These are phyloP conservation scores for Capsicum rhomboideum DNA, from an alignment of 257 asterid genomes.

Conservation along the genomic window DNA sequence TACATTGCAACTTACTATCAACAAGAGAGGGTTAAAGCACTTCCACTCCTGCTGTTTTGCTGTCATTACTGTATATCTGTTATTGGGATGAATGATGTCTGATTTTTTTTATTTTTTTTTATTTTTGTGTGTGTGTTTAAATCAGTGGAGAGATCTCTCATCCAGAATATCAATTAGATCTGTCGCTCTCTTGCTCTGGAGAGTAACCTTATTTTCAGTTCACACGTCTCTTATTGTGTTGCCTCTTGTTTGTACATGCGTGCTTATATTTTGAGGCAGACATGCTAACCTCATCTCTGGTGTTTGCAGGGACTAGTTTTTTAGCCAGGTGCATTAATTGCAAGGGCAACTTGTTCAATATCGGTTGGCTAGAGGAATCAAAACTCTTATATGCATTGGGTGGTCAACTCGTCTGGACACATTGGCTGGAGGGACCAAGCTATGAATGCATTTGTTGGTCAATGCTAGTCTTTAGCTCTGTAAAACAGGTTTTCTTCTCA, in stretches of 20 bases:
- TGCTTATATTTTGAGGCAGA: not conserved
- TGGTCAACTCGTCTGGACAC: not conserved
- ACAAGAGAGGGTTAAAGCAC: not conserved
- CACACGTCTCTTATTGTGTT: not conserved
- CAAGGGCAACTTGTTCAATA: not conserved
- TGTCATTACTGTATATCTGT: not conserved
- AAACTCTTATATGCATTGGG: not conserved
- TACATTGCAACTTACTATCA: not conserved
- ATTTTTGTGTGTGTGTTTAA: too few species aligned
- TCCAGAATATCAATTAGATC: not conserved
- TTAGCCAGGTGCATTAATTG: not conserved
- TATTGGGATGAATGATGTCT: not conserved
- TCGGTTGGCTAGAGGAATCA: not conserved
- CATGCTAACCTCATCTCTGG: not conserved
- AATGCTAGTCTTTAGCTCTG: not conserved
- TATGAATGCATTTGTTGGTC: not conserved
- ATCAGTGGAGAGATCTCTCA: not conserved
- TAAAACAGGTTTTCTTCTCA: not conserved
- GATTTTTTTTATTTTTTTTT: too few species aligned
- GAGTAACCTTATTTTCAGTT: not conserved
- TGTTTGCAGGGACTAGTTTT: not conserved
- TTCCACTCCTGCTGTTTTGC: not conserved
- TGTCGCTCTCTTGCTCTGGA: not conserved
- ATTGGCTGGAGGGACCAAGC: not conserved
- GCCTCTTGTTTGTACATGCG: not conserved